Percentiles rank a stretch among this genome's conserved stretches.
phyloP scores from a whole-genome alignment of 1,284 basidiomycete genomes.

The Cystobasidiaceae sp. region DNA sequence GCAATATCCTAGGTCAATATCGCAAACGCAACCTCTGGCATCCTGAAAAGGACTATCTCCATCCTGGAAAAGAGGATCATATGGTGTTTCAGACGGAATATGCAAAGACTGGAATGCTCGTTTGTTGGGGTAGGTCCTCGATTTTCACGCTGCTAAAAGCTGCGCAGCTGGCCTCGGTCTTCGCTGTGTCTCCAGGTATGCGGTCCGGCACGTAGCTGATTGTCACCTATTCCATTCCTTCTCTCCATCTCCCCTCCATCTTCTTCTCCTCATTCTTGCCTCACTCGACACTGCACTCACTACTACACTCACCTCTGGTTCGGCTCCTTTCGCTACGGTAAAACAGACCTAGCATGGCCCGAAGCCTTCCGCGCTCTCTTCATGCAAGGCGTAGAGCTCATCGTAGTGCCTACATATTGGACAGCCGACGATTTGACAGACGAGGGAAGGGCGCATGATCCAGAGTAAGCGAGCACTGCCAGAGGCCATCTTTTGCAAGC shows the following conservation, averaged over 20 bases:
- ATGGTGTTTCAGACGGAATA: conserved; percentile 39
- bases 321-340: background rate
- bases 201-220: no score
- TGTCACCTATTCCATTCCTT: no score
- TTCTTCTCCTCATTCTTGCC: no score
- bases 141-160: no score
- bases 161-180: no score
- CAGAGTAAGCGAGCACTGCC: conserved; percentile 10
- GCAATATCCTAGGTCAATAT: conserved; percentile 36
- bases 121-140: conserved; percentile 34
- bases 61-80: conserved; percentile 34
- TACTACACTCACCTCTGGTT: background rate
- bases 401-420: conserved; percentile 31
- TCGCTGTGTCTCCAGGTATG: no score
- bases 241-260: no score
- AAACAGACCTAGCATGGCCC: conserved; percentile 40
- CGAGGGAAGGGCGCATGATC: background rate
- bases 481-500: conserved; percentile 37
- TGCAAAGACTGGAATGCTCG: conserved; percentile 35
- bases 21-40: conserved; percentile 38
- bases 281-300: no score
- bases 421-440: conserved; percentile 16
- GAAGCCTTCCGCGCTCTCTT: conserved; percentile 37
- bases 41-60: conserved; percentile 40
- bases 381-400: conserved; percentile 33